Evolutionary conservation across 352 stramenopile species (phyloP).

Genomic region (Phytopythium montanum): DNA sequence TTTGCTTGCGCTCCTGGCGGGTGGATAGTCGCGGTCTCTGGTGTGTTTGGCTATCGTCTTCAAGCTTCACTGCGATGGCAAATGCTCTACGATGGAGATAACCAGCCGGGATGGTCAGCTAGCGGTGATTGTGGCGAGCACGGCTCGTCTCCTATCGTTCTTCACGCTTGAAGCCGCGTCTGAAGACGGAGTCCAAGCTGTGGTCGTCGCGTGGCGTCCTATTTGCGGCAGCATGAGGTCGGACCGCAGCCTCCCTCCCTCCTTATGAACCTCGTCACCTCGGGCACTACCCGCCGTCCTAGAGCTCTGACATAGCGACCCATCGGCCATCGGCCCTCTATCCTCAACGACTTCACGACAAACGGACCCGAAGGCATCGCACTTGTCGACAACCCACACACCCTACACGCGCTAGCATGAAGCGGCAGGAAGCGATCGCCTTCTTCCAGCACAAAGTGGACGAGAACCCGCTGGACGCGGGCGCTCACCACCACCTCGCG

Average conservation of each 20-base stretch:
- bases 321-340: no score
- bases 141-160: background rate
- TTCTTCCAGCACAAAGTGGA: slow-evolving; percentile 59
- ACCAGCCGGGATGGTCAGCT: background rate
- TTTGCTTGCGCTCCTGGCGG: background rate
- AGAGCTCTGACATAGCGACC: no score
- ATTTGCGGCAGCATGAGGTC: background rate
- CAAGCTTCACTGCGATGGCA: no score
- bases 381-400: background rate
- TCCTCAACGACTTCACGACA: no score
- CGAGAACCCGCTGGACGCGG: slow-evolving; percentile 48
- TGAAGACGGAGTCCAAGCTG: background rate
- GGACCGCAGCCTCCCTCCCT: no score
- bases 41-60: no score
- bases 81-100: no score
- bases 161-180: background rate
- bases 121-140: background rate
- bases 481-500: slow-evolving; percentile 57
- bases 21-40: background rate
- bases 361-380: no score
- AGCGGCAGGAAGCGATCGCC: slow-evolving; percentile 50
- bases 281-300: no score
- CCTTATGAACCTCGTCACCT: background rate
- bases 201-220: background rate
- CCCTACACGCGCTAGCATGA: slow-evolving; percentile 14